Evolutionary conservation across 768 basidiomycete genomes (phyloP).

Genomic region (Lentinula aciculospora): DNA sequence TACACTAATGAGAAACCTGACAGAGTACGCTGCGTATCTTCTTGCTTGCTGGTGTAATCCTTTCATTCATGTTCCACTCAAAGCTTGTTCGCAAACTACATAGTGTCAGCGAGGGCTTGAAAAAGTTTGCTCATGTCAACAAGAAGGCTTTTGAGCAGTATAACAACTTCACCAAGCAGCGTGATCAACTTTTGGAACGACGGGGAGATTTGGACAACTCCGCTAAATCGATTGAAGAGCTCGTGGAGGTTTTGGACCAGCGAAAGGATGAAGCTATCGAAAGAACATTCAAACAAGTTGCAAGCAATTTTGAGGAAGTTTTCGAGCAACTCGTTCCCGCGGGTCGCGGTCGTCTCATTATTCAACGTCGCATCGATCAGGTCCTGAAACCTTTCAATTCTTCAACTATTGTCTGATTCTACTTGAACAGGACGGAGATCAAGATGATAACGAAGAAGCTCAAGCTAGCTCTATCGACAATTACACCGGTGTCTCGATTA

Average conservation of each 20-base stretch:
- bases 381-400: constrained; percentile 26
- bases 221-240: constrained; percentile 83
- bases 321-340: constrained; percentile 96
- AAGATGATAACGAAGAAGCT: constrained; percentile 67
- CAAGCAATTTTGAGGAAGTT: constrained; percentile 94
- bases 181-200: constrained; percentile 82
- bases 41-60: not conserved
- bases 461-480: constrained; percentile 82
- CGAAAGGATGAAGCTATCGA: constrained; percentile 99
- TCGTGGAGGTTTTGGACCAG: constrained; percentile 91
- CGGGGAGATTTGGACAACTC: constrained; percentile 90
- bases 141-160: constrained; percentile 99
- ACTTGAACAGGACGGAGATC: constrained; percentile 58
- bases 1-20: constrained; percentile 88
- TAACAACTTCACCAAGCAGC: constrained; percentile 95
- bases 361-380: constrained; percentile 87
- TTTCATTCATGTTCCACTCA: constrained; percentile 5
- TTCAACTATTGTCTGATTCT: not conserved
- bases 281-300: constrained; percentile 96
- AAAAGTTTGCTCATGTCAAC: constrained; percentile 97
- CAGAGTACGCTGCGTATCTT: constrained; percentile 38
- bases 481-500: constrained; percentile 95
- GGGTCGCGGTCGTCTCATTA: constrained; percentile 86
- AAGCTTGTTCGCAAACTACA: constrained; percentile 95
- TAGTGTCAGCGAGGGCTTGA: constrained; percentile 84